A percentile compares a stretch with the other conserved stretches of the same genome.
Evolutionary conservation across 1,284 basidiomycete genomes (phyloP).

Genomic region (Cryptococcus sp.): DNA sequence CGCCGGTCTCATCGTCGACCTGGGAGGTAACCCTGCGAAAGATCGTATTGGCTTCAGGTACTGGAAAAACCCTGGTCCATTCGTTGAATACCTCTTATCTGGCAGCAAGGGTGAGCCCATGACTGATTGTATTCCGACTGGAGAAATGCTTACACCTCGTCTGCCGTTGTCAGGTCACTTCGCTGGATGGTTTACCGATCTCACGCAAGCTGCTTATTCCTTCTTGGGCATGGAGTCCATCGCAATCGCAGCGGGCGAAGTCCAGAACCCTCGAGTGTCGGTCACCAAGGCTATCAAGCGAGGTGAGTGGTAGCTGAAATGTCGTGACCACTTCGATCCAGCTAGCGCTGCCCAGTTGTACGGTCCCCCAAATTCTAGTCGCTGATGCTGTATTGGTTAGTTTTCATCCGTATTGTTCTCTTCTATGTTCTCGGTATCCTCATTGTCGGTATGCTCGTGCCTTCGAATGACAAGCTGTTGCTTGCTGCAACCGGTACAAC

Average conservation of each 20-base stretch:
- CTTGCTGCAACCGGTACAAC: constrained; percentile 58
- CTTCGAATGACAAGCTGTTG: constrained; percentile 62
- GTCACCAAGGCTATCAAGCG: constrained; percentile 54
- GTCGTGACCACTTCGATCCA: too few relatives aligned
- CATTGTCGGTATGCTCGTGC: constrained; percentile 71
- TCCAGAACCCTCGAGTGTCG: constrained; percentile 33
- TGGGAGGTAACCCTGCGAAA: constrained; percentile 66
- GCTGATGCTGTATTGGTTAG: constrained; percentile 53
- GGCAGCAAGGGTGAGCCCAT: too few relatives aligned
- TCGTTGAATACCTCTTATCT: neutral
- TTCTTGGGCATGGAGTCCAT: constrained; percentile 30
- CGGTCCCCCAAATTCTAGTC: neutral
- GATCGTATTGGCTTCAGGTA: constrained; percentile 63
- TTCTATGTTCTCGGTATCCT: constrained; percentile 63
- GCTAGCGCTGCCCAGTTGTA: neutral
- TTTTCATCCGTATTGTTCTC: constrained; percentile 66
- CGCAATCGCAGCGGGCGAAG: constrained; percentile 37
- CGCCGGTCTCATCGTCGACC: constrained; percentile 63
- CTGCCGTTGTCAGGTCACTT: neutral
- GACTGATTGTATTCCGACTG: too few relatives aligned
- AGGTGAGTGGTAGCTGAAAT: too few relatives aligned
- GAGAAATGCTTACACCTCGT: too few relatives aligned
- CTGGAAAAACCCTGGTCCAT: constrained; percentile 53
- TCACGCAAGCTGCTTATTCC: constrained; percentile 33
- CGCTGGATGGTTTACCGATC: constrained; percentile 17